A percentile compares a stretch with the other conserved stretches of the same genome.
phyloP scores from a whole-genome alignment of 225 moss, liverwort and hornwort genomes.

The Thuidium tamariscinum region DNA sequence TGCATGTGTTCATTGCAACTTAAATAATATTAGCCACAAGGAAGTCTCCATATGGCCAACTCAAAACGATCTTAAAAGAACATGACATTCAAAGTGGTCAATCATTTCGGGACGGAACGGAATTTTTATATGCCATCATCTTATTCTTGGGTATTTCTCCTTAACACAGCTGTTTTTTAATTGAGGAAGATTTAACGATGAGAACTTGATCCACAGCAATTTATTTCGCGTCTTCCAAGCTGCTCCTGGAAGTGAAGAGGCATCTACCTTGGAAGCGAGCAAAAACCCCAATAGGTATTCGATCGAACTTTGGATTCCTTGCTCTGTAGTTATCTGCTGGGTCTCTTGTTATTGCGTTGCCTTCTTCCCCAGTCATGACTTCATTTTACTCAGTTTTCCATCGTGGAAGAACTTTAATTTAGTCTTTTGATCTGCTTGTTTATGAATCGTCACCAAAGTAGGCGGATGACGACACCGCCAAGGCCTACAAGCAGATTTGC shows the following conservation, averaged over 20 bases:
- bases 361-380: neutral
- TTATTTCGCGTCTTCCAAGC: constrained; percentile 93
- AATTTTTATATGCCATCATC: neutral
- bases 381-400: neutral
- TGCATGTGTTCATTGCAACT: no score
- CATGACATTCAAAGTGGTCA: no score
- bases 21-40: no score
- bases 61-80: no score
- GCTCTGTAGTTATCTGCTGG: neutral
- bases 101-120: no score
- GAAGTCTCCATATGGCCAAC: no score
- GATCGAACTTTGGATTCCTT: neutral
- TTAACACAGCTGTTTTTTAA: neutral
- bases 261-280: constrained; percentile 92
- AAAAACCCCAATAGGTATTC: constrained; percentile 54
- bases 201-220: constrained; percentile 48
- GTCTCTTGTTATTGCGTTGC: neutral
- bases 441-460: neutral
- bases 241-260: constrained; percentile 77
- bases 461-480: constrained; percentile 65
- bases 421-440: neutral
- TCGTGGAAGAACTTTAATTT: neutral
- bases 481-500: constrained; percentile 70
- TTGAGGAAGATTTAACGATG: neutral
- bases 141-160: neutral